These are phyloP conservation scores for Pseudognaphalium luteoalbum DNA, from an alignment of 129 eudicot species.

Conservation along the genomic window DNA sequence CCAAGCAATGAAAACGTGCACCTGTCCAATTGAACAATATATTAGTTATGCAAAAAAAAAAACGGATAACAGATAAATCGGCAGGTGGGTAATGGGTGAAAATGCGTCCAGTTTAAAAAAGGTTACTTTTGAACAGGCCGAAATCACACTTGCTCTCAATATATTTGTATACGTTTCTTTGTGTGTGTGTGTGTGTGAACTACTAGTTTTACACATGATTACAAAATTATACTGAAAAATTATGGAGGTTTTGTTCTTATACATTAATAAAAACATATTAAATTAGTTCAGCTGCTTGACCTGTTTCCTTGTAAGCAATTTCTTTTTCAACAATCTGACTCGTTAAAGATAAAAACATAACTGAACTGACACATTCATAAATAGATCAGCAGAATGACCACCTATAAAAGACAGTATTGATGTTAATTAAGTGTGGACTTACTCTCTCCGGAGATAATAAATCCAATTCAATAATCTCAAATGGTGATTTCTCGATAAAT, in stretches of 20 bases:
- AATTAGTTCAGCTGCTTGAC: background rate
- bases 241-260: background rate
- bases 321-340: background rate
- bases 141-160: background rate
- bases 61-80: background rate
- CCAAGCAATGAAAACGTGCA: slow-evolving; percentile 84
- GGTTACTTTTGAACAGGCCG: no score
- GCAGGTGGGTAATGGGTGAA: background rate
- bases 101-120: no score
- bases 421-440: slow-evolving; percentile 20
- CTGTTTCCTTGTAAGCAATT: background rate
- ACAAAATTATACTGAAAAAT: background rate
- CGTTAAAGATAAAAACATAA: background rate
- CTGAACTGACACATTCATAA: background rate
- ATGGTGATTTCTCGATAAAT: slow-evolving; percentile 57
- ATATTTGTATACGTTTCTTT: no score
- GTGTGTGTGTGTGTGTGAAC: background rate
- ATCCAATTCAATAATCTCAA: slow-evolving; percentile 62
- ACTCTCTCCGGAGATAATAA: slow-evolving; percentile 68
- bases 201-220: background rate
- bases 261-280: background rate
- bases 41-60: slow-evolving; percentile 18
- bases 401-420: background rate
- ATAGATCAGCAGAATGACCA: background rate
- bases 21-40: slow-evolving; percentile 46